Conservation (phyloP, 2,329 filamentous ascomycete genomes). For the Grosmannia clavigera region DNA sequence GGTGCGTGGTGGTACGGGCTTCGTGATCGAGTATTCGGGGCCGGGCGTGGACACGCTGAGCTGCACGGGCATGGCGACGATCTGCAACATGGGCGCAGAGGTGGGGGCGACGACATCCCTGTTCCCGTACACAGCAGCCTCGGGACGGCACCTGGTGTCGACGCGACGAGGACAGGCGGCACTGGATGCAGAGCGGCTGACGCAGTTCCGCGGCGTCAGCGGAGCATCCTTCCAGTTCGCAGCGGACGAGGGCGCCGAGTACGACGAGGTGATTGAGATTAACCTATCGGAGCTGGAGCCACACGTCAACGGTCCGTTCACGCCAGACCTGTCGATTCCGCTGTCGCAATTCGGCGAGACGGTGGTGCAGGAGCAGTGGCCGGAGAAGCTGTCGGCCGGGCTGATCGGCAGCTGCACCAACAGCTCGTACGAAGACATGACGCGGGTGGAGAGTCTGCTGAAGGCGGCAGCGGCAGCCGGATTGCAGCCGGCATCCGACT, state of each 20-base stretch:
- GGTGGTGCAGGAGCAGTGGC: constrained; percentile 79
- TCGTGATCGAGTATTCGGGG: constrained; percentile 87
- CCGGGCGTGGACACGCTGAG: constrained; percentile 81
- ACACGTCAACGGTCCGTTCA: constrained; percentile 94
- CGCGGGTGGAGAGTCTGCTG: constrained; percentile 80
- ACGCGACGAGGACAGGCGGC: constrained; percentile 68
- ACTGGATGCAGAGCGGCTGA: constrained; percentile 50
- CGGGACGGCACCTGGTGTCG: constrained; percentile 73
- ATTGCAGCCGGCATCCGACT: constrained; percentile 75
- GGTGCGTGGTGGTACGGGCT: constrained; percentile 87
- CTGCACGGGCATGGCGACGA: constrained; percentile 85
- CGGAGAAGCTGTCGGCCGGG: constrained; percentile 78
- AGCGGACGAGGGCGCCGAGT: constrained; percentile 71
- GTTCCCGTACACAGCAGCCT: constrained; percentile 82
- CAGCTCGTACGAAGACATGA: constrained; percentile 98
- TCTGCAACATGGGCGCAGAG: constrained; percentile 79
- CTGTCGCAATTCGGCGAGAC: constrained; percentile 80
- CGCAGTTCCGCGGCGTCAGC: constrained; percentile 36
- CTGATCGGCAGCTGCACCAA: constrained; percentile 98
- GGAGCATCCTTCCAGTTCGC: constrained; percentile 46
- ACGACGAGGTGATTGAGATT: constrained; percentile 85
- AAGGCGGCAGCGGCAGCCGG: constrained; percentile 86
- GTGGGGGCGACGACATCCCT: constrained; percentile 91
- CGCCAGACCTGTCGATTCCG: constrained; percentile 86
- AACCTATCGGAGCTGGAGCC: constrained; percentile 84